Evolutionary conservation across 805 yeast species (phyloP).

Genomic region (Barnettozyma californica): DNA sequence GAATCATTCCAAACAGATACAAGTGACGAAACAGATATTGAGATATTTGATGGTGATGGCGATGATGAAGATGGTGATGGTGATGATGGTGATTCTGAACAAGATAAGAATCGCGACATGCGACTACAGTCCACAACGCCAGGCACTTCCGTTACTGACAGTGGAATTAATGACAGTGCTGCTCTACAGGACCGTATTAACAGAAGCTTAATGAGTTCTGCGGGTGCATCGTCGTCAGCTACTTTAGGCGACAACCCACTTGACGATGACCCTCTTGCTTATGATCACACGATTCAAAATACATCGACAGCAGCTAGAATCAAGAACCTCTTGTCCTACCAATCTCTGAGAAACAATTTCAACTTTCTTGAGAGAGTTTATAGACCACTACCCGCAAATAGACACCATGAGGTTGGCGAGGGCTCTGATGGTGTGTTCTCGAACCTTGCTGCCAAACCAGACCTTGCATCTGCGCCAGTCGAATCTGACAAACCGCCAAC

Average conservation of each 20-base stretch:
- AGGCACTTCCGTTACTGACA: not conserved
- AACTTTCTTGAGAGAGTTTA: conserved; percentile 35
- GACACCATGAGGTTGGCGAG: conserved; percentile 9
- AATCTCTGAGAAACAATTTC: conserved; percentile 31
- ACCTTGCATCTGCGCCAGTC: conserved; percentile 24
- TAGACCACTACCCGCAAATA: conserved; percentile 10
- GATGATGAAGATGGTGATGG: not conserved
- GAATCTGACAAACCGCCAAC: conserved; percentile 66
- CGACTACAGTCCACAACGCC: not conserved
- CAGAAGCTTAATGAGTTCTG: conserved; percentile 2
- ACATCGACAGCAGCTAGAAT: not conserved
- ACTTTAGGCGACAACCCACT: not conserved
- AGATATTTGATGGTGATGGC: not conserved
- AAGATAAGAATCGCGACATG: not conserved
- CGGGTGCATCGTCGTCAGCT: conserved; percentile 5
- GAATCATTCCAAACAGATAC: conserved; percentile 5
- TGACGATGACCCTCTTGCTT: not conserved
- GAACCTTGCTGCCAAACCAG: conserved; percentile 88
- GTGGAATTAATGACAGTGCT: not conserved
- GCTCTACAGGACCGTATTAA: conserved; percentile 5
- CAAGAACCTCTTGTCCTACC: conserved; percentile 6
- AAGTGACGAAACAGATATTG: conserved; percentile 4
- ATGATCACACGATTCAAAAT: not conserved
- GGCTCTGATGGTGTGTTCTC: conserved; percentile 88
- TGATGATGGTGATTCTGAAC: not conserved